Evolutionary conservation across 1,284 basidiomycete species (phyloP).

Genomic region (Lentinula novae-zelandiae): DNA sequence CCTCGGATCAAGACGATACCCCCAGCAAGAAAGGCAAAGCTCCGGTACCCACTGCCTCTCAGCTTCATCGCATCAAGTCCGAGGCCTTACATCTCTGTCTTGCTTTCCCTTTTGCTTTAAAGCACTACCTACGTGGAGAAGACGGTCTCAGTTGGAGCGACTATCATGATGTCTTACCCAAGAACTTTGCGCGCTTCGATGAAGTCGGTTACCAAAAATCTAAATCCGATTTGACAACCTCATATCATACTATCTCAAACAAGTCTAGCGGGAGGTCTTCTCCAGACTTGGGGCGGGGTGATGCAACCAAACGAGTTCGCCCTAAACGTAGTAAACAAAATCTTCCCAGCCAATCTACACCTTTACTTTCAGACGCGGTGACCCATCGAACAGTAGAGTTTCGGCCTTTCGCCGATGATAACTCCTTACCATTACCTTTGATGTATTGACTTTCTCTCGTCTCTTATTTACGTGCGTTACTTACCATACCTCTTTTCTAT

Average conservation of each 20-base stretch:
- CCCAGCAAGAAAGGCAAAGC: slow-evolving; percentile 47
- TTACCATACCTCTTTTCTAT: slow-evolving; percentile 12
- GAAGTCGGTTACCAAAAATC: slow-evolving; percentile 36
- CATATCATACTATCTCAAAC: slow-evolving; percentile 40
- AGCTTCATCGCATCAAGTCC: slow-evolving; percentile 69
- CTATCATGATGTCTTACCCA: slow-evolving; percentile 62
- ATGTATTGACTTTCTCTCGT: slow-evolving; percentile 41
- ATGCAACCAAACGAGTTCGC: slow-evolving; percentile 66
- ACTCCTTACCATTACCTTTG: slow-evolving; percentile 70
- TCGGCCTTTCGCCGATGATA: slow-evolving; percentile 46
- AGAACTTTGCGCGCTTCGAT: slow-evolving; percentile 46
- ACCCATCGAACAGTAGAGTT: slow-evolving; percentile 58
- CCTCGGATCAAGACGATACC: slow-evolving; percentile 37
- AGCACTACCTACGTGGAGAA: slow-evolving; percentile 77
- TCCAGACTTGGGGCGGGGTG: slow-evolving; percentile 25
- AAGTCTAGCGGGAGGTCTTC: slow-evolving; percentile 5
- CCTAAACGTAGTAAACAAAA: slow-evolving; percentile 64
- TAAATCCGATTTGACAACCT: slow-evolving; percentile 25
- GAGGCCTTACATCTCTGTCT: slow-evolving; percentile 67
- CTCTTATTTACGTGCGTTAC: slow-evolving; percentile 4
- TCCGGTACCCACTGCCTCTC: slow-evolving; percentile 43
- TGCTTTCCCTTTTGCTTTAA: slow-evolving; percentile 66
- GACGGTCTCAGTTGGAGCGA: slow-evolving; percentile 68
- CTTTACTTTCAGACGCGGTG: slow-evolving; percentile 47
- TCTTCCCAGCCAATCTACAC: slow-evolving; percentile 41